Percentiles rank a stretch among this genome's conserved stretches.
These are phyloP conservation scores for Leersia perrieri DNA, from an alignment of 176 grass and related monocot genomes.

Conservation along the genomic window DNA sequence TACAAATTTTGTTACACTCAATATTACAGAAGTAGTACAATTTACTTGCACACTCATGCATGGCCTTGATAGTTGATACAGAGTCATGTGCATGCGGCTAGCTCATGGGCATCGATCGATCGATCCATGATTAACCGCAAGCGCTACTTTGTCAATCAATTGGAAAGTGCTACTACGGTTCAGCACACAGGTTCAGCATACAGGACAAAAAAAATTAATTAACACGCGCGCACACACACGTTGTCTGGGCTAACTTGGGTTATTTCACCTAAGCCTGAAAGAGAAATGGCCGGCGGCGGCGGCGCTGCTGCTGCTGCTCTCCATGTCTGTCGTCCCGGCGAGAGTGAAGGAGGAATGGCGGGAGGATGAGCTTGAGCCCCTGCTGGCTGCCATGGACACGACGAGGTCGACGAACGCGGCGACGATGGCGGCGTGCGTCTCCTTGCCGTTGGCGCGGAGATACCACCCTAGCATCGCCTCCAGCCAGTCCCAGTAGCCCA, in stretches of 20 bases:
- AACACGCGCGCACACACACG: neutral
- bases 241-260: neutral
- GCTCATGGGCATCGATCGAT: neutral
- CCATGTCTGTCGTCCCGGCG: slow-evolving; percentile 20
- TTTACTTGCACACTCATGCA: neutral
- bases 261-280: slow-evolving; percentile 25
- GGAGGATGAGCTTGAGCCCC: neutral
- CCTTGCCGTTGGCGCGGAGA: slow-evolving; percentile 53
- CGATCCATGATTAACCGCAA: neutral
- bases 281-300: slow-evolving; percentile 1
- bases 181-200: neutral
- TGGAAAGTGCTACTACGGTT: neutral
- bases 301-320: slow-evolving; percentile 18
- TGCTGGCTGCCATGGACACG: slow-evolving; percentile 15
- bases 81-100: neutral
- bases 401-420: slow-evolving; percentile 72
- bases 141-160: neutral
- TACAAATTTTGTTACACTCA: neutral
- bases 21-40: no score
- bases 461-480: slow-evolving; percentile 85
- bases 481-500: slow-evolving; percentile 70
- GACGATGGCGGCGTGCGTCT: slow-evolving; percentile 58
- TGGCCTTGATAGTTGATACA: neutral
- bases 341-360: slow-evolving; percentile 41
- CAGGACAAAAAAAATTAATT: neutral